Evolutionary conservation across 305 asterid species (phyloP).

Genomic region (Solanum hybrid): DNA sequence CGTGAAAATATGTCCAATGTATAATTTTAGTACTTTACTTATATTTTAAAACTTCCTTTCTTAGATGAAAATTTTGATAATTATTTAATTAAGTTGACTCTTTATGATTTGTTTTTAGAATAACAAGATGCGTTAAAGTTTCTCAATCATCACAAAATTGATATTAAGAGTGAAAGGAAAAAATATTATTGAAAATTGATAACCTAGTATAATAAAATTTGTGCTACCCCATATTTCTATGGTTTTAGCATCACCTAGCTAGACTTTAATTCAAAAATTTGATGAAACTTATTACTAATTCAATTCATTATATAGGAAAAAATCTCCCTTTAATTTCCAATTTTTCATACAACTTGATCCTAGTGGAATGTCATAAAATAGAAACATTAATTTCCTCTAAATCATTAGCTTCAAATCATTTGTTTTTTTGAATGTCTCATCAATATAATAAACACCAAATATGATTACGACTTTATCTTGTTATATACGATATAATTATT

Average conservation of each 20-base stretch:
- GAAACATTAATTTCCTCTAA: neutral
- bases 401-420: neutral
- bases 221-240: neutral
- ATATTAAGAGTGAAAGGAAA: neutral
- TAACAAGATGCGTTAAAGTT: neutral
- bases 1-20: neutral
- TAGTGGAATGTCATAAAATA: neutral
- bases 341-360: neutral
- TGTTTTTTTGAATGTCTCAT: neutral
- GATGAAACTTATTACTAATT: neutral
- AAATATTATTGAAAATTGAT: neutral
- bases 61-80: neutral
- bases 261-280: neutral
- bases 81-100: neutral
- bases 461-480: neutral
- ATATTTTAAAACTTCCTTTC: neutral
- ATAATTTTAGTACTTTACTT: neutral
- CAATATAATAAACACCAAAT: neutral
- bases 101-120: neutral
- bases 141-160: neutral
- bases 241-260: neutral
- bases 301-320: neutral
- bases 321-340: neutral
- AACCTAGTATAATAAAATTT: neutral
- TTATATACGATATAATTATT: too few relatives aligned